These are phyloP conservation scores for Penicillium palitans DNA, from an alignment of 2,329 filamentous ascomycete species.

Conservation along the genomic window DNA sequence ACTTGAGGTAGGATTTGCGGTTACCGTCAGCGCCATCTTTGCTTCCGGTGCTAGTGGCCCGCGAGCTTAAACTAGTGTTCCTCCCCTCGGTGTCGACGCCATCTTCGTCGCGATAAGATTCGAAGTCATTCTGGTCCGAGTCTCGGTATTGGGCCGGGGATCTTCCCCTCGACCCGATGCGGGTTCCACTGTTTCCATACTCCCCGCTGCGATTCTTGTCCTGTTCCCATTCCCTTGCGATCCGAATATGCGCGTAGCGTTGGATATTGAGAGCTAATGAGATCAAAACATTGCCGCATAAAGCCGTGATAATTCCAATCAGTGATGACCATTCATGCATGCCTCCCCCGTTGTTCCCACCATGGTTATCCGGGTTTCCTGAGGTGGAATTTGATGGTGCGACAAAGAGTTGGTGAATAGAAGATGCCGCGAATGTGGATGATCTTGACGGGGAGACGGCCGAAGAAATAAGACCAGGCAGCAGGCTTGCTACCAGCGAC, in stretches of 20 bases:
- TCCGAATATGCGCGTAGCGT: conserved; percentile 85
- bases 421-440: conserved; percentile 17
- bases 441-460: conserved; percentile 25
- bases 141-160: conserved; percentile 13
- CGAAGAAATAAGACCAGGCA: conserved; percentile 29
- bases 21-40: conserved; percentile 42
- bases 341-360: conserved; percentile 23
- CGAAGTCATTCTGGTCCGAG: conserved; percentile 21
- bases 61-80: conserved; percentile 38
- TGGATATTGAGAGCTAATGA: conserved; percentile 95
- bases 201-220: conserved; percentile 58
- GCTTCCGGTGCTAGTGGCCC: conserved; percentile 38
- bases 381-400: conserved; percentile 17
- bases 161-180: conserved; percentile 14
- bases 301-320: conserved; percentile 91
- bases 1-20: conserved; percentile 76
- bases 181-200: conserved; percentile 23
- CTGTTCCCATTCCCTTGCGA: conserved; percentile 69
- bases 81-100: conserved; percentile 31
- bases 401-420: conserved; percentile 16
- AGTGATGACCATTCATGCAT: conserved; percentile 74
- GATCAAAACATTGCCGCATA: conserved; percentile 89
- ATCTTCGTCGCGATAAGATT: conserved; percentile 33
- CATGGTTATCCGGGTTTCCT: conserved; percentile 17
- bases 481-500: conserved; percentile 31